A percentile compares a stretch with the other conserved stretches of the same genome.
Conservation (phyloP, 2,329 filamentous ascomycete genomes). For the Ophiocordyceps robertsii region DNA sequence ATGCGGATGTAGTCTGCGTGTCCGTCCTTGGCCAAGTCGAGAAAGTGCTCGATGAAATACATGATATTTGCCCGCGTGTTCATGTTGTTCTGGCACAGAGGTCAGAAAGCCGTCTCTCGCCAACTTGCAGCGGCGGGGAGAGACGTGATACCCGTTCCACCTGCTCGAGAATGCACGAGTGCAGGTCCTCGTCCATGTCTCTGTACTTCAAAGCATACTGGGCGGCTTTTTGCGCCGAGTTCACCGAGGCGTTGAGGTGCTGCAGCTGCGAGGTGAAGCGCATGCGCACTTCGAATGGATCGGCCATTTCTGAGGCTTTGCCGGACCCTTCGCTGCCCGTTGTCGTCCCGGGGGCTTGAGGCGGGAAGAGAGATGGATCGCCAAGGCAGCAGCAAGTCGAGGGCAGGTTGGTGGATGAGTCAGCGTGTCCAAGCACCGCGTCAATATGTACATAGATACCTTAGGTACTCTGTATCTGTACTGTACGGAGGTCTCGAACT, state of each 20-base stretch:
- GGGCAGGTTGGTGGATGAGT: too few species aligned
- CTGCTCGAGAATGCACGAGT: conserved; percentile 94
- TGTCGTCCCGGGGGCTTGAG: too few species aligned
- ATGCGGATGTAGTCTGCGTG: conserved; percentile 78
- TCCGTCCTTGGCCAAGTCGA: conserved; percentile 68
- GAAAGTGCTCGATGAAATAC: conserved; percentile 95
- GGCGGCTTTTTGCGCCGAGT: conserved; percentile 81
- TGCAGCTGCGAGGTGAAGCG: conserved; percentile 86
- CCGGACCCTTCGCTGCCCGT: too few species aligned
- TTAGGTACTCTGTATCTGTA: too few species aligned
- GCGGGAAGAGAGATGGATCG: too few species aligned
- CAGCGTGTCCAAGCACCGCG: too few species aligned
- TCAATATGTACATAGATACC: too few species aligned
- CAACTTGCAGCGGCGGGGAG: too few species aligned
- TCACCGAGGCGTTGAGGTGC: conserved; percentile 80
- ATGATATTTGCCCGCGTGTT: conserved; percentile 97
- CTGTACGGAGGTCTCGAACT: too few species aligned
- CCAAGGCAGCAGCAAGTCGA: too few species aligned
- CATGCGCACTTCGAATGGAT: conserved; percentile 97
- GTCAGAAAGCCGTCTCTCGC: not conserved
- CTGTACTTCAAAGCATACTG: conserved; percentile 89
- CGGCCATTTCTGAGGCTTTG: conserved; percentile 32
- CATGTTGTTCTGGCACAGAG: conserved; percentile 62
- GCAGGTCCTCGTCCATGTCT: conserved; percentile 92
- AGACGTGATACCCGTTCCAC: conserved; percentile 53